Evolutionary conservation across 164 flowering plant genomes (phyloP), one percentile per base, ranked within the genome.

Genomic region (Vitis amurensis): DNA sequence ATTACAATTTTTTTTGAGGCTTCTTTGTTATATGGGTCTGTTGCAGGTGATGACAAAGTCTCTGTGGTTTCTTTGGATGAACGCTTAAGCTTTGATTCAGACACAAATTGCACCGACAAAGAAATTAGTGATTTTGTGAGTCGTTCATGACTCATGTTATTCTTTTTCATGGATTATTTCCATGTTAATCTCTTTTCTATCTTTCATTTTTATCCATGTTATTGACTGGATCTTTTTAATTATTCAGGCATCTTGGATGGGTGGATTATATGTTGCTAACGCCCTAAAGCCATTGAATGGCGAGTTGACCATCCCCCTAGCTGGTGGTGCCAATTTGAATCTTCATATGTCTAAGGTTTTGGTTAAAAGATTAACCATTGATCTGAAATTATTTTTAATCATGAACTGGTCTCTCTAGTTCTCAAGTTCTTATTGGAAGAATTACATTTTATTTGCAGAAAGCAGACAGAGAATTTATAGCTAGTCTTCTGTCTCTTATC

Each of bases 281-380:
- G 69, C 73, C n/a, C 4, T 23, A 29, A 75, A 78, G 66, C 77
- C 84, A 59, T 63, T 86, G 63, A 78, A 68, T 69, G 98, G 97
- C 72, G 86, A 79, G 71, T 61, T 93, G 73, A 75, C 70, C 44
- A 60, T 87, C 31, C 81, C 91, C 11, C 77, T 89, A 81, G 77
- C 79, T 23, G 77, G 74, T 80, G 95, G 89, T 61, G 71, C 59
- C 51, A 65, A 68, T 71, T n/a, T 91, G 74, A 86, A 68, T 68
- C 85, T 96, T 76, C 80, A 88, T 73, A 69, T 93, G 85, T 82
- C 92, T 55, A 85, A 91, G 97, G 99, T 95, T 37, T 37, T 37
- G 44, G 44, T 37, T 37, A 37, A 37, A 37, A 37, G 44, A 37
- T 37, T 37, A 37, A 6, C 44, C 44, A 37, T 37, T 3, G 4